These are phyloP conservation scores for Helichrysum umbraculigerum DNA, from an alignment of 129 eudicot genomes.

Conservation along the genomic window DNA sequence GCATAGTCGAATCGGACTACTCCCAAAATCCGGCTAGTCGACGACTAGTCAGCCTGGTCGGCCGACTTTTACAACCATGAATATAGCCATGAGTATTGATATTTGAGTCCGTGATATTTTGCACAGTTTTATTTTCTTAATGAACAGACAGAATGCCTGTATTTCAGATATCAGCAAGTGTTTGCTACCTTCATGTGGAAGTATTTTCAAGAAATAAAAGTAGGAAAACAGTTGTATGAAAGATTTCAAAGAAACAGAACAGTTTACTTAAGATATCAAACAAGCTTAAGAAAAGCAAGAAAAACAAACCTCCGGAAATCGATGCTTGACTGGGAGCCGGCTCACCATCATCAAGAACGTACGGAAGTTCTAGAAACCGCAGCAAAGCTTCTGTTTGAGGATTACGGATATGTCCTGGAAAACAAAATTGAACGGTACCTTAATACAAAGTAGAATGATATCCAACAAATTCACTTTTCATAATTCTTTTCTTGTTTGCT, in stretches of 20 bases:
- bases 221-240: not conserved
- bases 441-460: not conserved
- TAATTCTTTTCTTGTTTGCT: too few species aligned
- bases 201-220: not conserved
- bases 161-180: too few species aligned
- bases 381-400: conserved; percentile 84
- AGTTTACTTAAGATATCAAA: not conserved
- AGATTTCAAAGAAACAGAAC: not conserved
- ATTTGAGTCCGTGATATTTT: too few species aligned
- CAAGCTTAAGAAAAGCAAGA: not conserved
- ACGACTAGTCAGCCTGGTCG: too few species aligned
- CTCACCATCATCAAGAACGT: conserved; percentile 61
- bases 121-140: too few species aligned
- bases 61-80: too few species aligned
- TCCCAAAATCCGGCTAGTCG: too few species aligned
- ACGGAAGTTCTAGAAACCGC: conserved; percentile 64
- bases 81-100: too few species aligned
- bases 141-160: too few species aligned
- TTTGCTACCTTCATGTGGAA: too few species aligned
- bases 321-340: conserved; percentile 33
- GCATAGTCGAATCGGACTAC: too few species aligned
- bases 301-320: conserved; percentile 45
- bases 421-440: not conserved
- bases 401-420: conserved; percentile 64
- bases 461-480: not conserved